Evolutionary conservation across 192 early-diverging fungal genomes (phyloP), one percentile per base, ranked within the genome.

Genomic region (Glomus cerebriforme): DNA sequence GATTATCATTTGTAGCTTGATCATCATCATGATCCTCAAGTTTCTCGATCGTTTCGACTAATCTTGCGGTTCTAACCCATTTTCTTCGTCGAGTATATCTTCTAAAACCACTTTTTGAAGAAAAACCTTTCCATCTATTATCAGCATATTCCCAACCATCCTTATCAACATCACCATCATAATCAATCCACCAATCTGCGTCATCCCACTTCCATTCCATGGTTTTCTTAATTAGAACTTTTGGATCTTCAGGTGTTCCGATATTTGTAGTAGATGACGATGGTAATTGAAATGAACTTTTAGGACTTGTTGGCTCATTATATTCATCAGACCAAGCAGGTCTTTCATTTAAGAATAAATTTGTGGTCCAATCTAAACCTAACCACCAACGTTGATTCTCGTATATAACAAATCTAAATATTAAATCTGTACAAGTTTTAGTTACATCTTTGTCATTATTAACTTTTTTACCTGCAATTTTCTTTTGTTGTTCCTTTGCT

Each of bases 311-410:
- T 10, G 81, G 79, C 72, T 85, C 86, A 29, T 85, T 65, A 78
- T 89, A 84, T 73, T 83, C 83, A 32, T 89, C 87, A 1, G 88
- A 87, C 87, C 87, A 88, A 70, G 87, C 71, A 7, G 87, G 80
- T 68, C 88, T 85, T 65, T 89, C 88, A 45, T 83, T 88, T 12
- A 84, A 83, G 27, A 89, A 82, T 85, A 89, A 87, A 79, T 87
- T 89, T 3, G 85, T 85, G 7, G 88, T 89, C 88, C 88, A 89
- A 4, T 86, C 85, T 27, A 87, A 72, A 59, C 88, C 88, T 22
- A 89, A 75, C 88, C 88, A 89, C 88, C 88, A 89, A 34, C 87
- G 81, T 69, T 88, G 87, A 72, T 88, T 88, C 69, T 88, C 87
- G 58, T 84, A 88, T 45, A 86, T 54, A 6, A 83, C 83, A 82